Base-by-base conservation (phyloP, 2,329 filamentous ascomycete species). In the Pseudogymnoascus sp. region DNA sequence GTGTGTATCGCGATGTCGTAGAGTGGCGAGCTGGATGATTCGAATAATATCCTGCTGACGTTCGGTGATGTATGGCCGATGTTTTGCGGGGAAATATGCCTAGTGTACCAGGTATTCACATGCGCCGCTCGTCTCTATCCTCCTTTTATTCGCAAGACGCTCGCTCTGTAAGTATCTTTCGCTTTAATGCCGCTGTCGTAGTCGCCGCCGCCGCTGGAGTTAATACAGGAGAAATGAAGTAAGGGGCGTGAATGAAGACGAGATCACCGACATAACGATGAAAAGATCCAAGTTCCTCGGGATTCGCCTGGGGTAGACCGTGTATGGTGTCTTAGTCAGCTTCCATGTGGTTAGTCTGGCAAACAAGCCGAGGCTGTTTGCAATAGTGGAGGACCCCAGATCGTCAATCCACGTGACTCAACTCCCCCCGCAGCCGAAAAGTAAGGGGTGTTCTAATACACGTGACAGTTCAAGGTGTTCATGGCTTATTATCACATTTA, bases 241-340 rank as follows among this genome's bases (percentile, higher is more conserved):
- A 31, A n/a, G 44, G n/a, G 44, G 27, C 44, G 27, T 31, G 44
- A n/a, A 51, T 51, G 44, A 51, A 31, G 44, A 51, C 44, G 27
- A 51, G n/a, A 31, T 51, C 44, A 51, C 8, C 44, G n/a, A n/a
- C 44, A 15, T 15, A 51, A 51, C 15, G 27, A 31, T 51, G 44
- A 31, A 51, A 51, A 51, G 44, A 17, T 31, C 44, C 44, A 51
- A 51, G 44, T 51, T 51, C 44, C 44, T 51, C 44, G 44, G 44
- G 44, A 31, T 51, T 51, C 44, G 44, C 44, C 44, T 31, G 8
- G 27, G 44, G 44, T 31, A 51, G 44, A 51, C 31, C 44, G 44
- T 51, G 27, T 31, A 31, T 51, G 44, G 44, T 12, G 44, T 12
- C 27, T 31, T 51, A 17, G 27, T 31, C 27, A 51, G 3, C 42